Evolutionary conservation across 495 filamentous ascomycete species (phyloP), one percentile per base, ranked within the genome.

Genomic region (Emericellopsis terricola): DNA sequence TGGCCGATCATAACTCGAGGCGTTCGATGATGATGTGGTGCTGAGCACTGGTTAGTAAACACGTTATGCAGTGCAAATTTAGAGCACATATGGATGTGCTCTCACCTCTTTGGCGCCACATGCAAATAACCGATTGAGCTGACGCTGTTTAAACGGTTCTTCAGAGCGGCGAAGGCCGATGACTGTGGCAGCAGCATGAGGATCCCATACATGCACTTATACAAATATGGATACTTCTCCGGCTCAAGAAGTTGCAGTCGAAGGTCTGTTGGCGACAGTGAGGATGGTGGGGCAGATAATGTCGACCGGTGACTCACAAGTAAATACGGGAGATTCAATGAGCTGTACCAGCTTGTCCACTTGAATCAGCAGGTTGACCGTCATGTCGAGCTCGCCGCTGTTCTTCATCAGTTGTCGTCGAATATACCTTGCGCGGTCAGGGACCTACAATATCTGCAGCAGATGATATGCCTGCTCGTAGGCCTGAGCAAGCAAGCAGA

Each of bases 281-380:
- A 10, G 18, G 10, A 3, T 31, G 18, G 15, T 14, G n/a, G 24
- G 24, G 18, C 4, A 15, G 2, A 17, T 5, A 16, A 16, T 16
- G 2, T 2, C 27, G 10, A 24, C 8, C 7, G 15, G 19, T 26
- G 20, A 19, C 67, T 41, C 51, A 87, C 83, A 96, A 27, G 91
- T 99, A 49, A 96, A 99, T 2, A 99, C 91, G 2, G 91, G 89
- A 0, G 86, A 94, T 51, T 99, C 91, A 5, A 99, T 69, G 3
- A 99, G 72, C 56, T 99, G 91, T 10, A 99, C 91, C 26, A 99
- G 68, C 52, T 99, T 99, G 55, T 99, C 91, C 48, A 99, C 93
- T 52, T 99, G 91, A 33, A 99, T 96, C 36, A 99, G 72, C 59
- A 94, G 89, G 41, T 89, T 92, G 41, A 99, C 87, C 0, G 89